Evolutionary conservation across 306 rosid species (phyloP).

Genomic region (Cucurbita pepo): DNA sequence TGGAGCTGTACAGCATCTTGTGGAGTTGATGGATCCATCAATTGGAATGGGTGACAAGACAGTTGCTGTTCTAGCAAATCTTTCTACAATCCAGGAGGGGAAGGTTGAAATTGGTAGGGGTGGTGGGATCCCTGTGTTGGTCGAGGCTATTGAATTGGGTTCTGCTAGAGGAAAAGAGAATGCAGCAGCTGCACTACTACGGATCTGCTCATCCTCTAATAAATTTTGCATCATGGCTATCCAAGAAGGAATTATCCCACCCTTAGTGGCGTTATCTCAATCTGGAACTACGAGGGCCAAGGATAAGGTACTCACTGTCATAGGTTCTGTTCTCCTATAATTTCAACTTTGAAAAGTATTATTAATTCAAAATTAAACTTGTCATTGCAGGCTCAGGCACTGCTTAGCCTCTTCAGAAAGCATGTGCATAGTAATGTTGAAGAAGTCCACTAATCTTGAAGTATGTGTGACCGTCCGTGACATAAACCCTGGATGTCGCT

Average conservation of each 20-base stretch:
- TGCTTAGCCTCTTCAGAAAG: constrained; percentile 65
- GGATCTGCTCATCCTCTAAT: constrained; percentile 46
- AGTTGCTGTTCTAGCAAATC: constrained; percentile 89
- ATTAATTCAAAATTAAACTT: neutral
- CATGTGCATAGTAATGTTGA: constrained; percentile 69
- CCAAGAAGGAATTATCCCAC: constrained; percentile 94
- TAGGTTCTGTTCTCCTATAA: neutral
- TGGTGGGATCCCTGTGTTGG: constrained; percentile 81
- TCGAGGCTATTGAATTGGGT: constrained; percentile 95
- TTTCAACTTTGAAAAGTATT: neutral
- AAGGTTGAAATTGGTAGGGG: constrained; percentile 58
- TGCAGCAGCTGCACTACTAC: constrained; percentile 89
- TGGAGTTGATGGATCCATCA: constrained; percentile 96
- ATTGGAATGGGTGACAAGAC: constrained; percentile 98
- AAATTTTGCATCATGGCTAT: constrained; percentile 54
- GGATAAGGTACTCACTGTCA: constrained; percentile 51
- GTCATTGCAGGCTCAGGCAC: constrained; percentile 57
- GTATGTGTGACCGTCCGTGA: neutral
- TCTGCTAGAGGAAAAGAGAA: constrained; percentile 93
- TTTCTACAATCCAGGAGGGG: constrained; percentile 83
- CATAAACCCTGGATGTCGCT: neutral
- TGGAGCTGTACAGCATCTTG: constrained; percentile 86
- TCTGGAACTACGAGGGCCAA: constrained; percentile 95
- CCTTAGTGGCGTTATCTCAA: constrained; percentile 74
- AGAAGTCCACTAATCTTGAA: constrained; percentile 32